Conservation (phyloP, 2,329 filamentous ascomycete species). For the Calonectria fujianensis region DNA sequence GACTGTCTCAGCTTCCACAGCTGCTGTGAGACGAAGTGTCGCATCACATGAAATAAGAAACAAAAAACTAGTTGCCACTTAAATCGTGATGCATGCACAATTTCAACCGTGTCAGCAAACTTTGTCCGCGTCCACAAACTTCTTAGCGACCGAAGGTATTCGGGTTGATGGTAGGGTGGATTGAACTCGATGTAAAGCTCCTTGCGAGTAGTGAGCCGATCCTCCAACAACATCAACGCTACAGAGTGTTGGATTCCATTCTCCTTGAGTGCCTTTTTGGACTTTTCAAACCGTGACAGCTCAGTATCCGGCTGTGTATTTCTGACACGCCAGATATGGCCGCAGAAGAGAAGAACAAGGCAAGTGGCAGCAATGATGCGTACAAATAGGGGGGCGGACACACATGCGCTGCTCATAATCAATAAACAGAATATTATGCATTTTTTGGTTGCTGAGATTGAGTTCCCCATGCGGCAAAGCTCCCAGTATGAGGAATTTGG, state of each 20-base stretch:
- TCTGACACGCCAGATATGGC: not conserved
- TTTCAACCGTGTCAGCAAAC: not conserved
- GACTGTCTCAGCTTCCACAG: not conserved
- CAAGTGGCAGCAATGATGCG: not conserved
- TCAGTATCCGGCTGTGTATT: not conserved
- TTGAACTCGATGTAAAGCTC: not conserved
- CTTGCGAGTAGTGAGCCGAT: not conserved
- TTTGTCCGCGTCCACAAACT: not conserved
- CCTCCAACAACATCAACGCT: not conserved
- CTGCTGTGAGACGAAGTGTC: not conserved
- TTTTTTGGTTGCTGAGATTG: not conserved
- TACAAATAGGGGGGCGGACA: not conserved
- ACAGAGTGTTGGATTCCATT: not conserved
- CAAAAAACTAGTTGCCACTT: not conserved
- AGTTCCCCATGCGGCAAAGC: not conserved
- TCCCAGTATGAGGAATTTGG: not conserved
- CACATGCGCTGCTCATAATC: not conserved
- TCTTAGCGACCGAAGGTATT: not conserved
- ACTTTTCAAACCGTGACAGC: not conserved
- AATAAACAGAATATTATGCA: not conserved
- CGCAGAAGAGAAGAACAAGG: not conserved
- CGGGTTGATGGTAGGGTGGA: not conserved
- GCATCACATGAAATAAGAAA: not conserved
- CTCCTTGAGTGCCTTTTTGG: not conserved
- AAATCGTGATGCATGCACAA: not conserved